Evolutionary conservation across 495 filamentous ascomycete species (phyloP), one percentile per base, ranked within the genome.

Genomic region (Tetracladium setigerum): DNA sequence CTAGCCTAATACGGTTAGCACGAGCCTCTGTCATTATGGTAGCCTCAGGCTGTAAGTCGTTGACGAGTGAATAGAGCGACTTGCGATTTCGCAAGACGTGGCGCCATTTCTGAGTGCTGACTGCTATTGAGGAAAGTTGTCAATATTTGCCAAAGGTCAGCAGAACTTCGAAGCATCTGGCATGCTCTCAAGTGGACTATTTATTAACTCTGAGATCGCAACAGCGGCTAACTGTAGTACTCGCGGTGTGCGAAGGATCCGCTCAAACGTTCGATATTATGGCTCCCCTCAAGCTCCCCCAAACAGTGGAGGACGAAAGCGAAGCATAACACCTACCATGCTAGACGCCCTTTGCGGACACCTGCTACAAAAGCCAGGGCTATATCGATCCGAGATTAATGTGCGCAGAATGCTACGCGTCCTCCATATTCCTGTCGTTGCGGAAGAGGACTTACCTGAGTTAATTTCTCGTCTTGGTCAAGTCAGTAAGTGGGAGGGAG

Each of bases 331-430:
- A 41, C 49, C 48, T 48, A 43, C 38, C 14, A 56, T 56, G 40
- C 35, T 52, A 51, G 48, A 52, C 15, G 44, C 34, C 41, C 57
- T 66, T n/a, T 57, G 52, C 50, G 58, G 62, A 39, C 44, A 65
- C 47, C 39, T 64, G 15, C 47, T 60, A 9, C 60, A 63, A 45
- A 67, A 65, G 48, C 64, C 66, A 37, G 44, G 43, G 34, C 43
- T 62, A 34, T 62, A 56, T 30, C 55, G 24, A 15, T 54, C 63
- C 32, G 60, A 71, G 42, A 67, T 69, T n/a, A 34, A 34, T 9
- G 32, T 34, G 32, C 32, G 32, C n/a, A n/a, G 32, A n/a, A 34
- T 34, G 32, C 32, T 34, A 9, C 32, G 32, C 32, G n/a, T 34
- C n/a, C 32, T 34, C n/a, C 32, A 34, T 34, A 34, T 34, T 34